Evolutionary conservation across 2,329 filamentous ascomycete species (phyloP).

Genomic region (Fusarium xylarioides): DNA sequence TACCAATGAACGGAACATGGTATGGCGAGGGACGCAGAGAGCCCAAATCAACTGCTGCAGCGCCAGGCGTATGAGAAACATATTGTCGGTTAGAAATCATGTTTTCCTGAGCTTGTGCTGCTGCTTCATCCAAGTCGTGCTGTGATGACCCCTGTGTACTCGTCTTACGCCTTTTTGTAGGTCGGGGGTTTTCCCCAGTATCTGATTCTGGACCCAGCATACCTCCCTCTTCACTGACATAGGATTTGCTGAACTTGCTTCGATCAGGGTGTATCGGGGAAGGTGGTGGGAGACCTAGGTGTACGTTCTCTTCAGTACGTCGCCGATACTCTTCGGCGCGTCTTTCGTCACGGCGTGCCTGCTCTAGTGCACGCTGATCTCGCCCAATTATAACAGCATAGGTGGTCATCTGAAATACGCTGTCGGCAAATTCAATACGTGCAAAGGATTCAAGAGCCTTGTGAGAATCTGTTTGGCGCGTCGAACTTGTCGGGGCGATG

Average conservation of each 20-base stretch:
- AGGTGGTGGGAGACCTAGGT: constrained; percentile 60
- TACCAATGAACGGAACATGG: constrained; percentile 72
- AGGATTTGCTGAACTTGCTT: constrained; percentile 69
- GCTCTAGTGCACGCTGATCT: constrained; percentile 68
- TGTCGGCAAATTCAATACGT: constrained; percentile 75
- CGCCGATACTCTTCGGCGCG: constrained; percentile 57
- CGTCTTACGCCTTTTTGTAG: constrained; percentile 58
- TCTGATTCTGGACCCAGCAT: constrained; percentile 72
- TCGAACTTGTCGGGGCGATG: constrained; percentile 44
- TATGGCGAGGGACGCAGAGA: constrained; percentile 68
- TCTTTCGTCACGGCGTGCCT: constrained; percentile 63
- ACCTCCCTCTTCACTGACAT: constrained; percentile 75
- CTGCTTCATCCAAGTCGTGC: constrained; percentile 53
- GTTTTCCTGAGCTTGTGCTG: constrained; percentile 50
- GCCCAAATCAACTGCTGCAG: constrained; percentile 67
- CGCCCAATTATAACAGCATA: constrained; percentile 77
- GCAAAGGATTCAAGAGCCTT: constrained; percentile 65
- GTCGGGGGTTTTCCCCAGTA: constrained; percentile 59
- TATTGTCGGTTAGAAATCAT: constrained; percentile 68
- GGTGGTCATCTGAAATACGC: constrained; percentile 81
- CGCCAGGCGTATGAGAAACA: constrained; percentile 67
- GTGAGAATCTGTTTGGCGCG: constrained; percentile 48
- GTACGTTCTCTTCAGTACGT: constrained; percentile 57
- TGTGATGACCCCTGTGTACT: constrained; percentile 55
- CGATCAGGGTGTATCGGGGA: constrained; percentile 60